These are phyloP conservation scores for Phytophthora sojae DNA, from an alignment of 352 stramenopile species.

Conservation along the genomic window DNA sequence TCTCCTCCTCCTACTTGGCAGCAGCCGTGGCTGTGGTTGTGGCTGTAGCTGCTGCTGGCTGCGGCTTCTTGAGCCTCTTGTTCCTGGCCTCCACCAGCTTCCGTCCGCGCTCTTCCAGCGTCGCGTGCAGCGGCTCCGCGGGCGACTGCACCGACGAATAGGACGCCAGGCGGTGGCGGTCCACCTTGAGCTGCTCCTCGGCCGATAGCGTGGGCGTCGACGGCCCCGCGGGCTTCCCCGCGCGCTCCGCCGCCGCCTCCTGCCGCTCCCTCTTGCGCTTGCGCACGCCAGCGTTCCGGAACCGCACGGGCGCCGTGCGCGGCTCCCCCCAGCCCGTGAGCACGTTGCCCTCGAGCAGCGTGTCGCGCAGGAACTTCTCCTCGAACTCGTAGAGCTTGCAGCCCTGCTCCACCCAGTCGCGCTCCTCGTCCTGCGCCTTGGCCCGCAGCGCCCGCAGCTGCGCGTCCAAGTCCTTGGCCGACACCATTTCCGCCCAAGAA, in stretches of 20 bases:
- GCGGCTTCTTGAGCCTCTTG: constrained; percentile 44
- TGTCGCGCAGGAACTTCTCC: constrained; percentile 76
- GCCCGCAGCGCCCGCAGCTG: constrained; percentile 51
- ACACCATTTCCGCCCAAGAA: background rate
- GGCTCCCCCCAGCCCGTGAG: constrained; percentile 75
- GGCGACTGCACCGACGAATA: constrained; percentile 77
- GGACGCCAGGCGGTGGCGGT: constrained; percentile 71
- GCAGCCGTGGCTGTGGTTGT: background rate
- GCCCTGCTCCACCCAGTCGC: constrained; percentile 68
- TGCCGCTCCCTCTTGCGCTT: constrained; percentile 69
- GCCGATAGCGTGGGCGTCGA: constrained; percentile 31
- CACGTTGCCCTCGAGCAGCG: constrained; percentile 76
- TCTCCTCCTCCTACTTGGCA: constrained; percentile 22
- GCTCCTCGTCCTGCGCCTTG: constrained; percentile 55
- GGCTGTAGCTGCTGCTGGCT: background rate
- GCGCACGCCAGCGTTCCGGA: constrained; percentile 74
- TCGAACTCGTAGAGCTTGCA: constrained; percentile 82
- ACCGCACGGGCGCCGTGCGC: constrained; percentile 64
- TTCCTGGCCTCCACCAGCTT: constrained; percentile 29
- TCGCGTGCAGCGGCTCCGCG: constrained; percentile 53
- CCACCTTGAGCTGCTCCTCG: constrained; percentile 70
- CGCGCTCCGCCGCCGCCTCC: constrained; percentile 34
- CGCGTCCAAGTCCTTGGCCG: constrained; percentile 63
- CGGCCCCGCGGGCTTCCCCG: constrained; percentile 9
- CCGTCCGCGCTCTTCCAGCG: constrained; percentile 37